These are phyloP conservation scores for Mucor sp. DNA, from an alignment of 371 early-diverging fungal genomes.

Conservation along the genomic window DNA sequence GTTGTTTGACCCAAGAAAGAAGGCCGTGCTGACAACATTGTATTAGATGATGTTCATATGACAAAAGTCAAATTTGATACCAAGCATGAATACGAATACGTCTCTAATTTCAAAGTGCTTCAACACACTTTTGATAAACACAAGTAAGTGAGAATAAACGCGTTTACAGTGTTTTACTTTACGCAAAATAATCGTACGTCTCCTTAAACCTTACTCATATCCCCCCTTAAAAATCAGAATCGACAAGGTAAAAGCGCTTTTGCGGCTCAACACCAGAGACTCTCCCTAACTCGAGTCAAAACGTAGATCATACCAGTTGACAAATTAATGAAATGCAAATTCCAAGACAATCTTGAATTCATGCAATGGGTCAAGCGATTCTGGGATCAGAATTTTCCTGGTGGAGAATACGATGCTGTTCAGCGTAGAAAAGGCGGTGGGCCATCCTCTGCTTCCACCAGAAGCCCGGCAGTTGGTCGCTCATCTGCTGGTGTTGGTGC, in stretches of 20 bases:
- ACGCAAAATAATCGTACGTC: background rate
- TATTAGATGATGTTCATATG: conserved; percentile 72
- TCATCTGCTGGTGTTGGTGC: conserved; percentile 21
- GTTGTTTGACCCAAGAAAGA: background rate
- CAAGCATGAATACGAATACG: conserved; percentile 92
- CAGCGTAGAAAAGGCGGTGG: conserved; percentile 81
- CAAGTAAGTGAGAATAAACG: conserved; percentile 44
- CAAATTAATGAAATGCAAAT: conserved; percentile 83
- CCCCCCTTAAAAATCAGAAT: conserved; percentile 40
- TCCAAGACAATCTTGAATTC: conserved; percentile 97
- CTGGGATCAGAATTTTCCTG: conserved; percentile 85
- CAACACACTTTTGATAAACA: conserved; percentile 84
- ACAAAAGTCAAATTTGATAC: conserved; percentile 88
- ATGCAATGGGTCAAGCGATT: conserved; percentile 90
- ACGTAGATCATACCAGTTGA: conserved; percentile 79
- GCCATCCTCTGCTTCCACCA: conserved; percentile 12
- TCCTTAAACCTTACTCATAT: background rate
- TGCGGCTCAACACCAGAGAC: background rate
- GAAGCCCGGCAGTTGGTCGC: conserved; percentile 16
- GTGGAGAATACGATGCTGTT: conserved; percentile 80
- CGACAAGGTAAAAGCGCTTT: conserved; percentile 40
- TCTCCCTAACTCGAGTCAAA: background rate
- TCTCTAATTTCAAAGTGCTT: conserved; percentile 88
- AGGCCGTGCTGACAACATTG: background rate
- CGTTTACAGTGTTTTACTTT: background rate